Base-by-base conservation (phyloP, 2,329 filamentous ascomycete genomes). In the Colletotrichum cereale region DNA sequence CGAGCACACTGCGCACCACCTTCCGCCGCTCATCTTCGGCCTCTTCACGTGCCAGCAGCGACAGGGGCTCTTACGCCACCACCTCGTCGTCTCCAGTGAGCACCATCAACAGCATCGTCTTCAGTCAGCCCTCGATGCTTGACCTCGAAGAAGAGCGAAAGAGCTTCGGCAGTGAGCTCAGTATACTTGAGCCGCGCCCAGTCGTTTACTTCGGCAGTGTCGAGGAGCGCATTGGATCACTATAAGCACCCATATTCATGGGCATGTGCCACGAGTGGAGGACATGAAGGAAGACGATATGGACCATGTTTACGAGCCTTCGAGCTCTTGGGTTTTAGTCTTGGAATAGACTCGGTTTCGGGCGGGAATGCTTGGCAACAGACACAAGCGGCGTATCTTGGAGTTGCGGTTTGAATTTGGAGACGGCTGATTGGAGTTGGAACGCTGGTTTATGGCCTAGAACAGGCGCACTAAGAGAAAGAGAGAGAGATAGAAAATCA, bases 121-220 rank as follows among this genome's bases (percentile, higher is more conserved):
- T 86, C 75, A 83, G 85, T n/a, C 88, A 88, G 75, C 86, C 87
- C 16, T 89, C 86, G 24, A 85, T 89, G 73, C 77, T 87, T n/a
- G 84, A 86, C 75, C 80, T 89, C 72, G 87, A 90, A 75, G 87
- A 88, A 76, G 89, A 91, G 80, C 85, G 84, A 74, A 82, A 80
- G 75, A 84, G 80, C 75, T 89, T 88, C 66, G 83, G 84, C 12
- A 82, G 82, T 62, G 88, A 88, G 75, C 82, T 91, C 11, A 84
- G 82, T 75, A 82, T 91, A 24, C 84, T 91, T 34, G 89, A 91
- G 80, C 89, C 89, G 2, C 82, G 89, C 53, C 89, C 89, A 14
- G 84, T 90, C 44, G 87, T 90, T 64, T 90, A 90, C 80, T 91
- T 89, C 86, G 88, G 87, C 74, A 88, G 89, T 48, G 79, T 91